Conservation (phyloP, 306 rosid species). For the Quercus berberidifolia region DNA sequence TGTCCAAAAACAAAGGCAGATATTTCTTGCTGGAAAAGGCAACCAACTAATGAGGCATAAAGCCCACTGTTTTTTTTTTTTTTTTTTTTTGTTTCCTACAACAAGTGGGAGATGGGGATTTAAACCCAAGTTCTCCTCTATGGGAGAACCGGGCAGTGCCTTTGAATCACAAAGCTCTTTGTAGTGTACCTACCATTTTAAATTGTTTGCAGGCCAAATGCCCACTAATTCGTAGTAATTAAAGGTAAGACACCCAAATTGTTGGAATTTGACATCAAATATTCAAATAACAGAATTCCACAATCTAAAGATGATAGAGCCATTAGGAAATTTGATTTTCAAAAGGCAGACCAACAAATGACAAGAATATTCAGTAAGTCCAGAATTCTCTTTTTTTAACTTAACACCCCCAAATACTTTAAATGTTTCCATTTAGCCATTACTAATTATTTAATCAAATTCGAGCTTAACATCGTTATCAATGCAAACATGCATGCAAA, state of each 20-base stretch:
- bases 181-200: background rate
- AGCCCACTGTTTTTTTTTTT: background rate
- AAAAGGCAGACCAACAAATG: background rate
- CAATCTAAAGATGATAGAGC: background rate
- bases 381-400: background rate
- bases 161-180: too few relatives aligned
- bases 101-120: too few relatives aligned
- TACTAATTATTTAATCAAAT: background rate
- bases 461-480: background rate
- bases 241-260: background rate
- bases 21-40: background rate
- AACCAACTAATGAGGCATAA: background rate
- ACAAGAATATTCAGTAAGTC: background rate
- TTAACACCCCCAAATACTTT: background rate
- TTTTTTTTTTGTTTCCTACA: background rate
- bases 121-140: too few relatives aligned
- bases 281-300: background rate
- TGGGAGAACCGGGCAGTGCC: too few relatives aligned
- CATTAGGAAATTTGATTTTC: background rate
- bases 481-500: background rate
- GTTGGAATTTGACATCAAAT: background rate
- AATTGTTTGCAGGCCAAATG: background rate
- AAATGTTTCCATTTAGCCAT: background rate
- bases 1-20: too few relatives aligned
- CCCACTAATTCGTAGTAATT: background rate